Conservation (phyloP, 257 asterid genomes). For the Leonotis leonurus region DNA sequence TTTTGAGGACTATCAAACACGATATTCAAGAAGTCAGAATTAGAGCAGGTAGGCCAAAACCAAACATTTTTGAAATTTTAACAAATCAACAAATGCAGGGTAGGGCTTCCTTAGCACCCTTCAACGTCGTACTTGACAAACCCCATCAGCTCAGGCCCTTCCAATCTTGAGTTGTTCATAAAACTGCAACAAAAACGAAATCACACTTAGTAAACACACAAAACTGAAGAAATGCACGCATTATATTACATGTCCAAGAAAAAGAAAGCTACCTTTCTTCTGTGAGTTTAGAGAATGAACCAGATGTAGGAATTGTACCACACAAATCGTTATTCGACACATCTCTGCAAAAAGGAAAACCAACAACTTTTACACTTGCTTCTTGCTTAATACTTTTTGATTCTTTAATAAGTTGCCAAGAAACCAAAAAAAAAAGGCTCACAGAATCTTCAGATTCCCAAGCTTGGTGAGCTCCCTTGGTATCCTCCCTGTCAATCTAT, state of each 20-base stretch:
- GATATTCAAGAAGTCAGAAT: no score
- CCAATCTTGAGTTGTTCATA: constrained; percentile 46
- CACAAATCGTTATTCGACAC: constrained; percentile 56
- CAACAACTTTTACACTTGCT: no score
- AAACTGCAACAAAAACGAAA: constrained; percentile 28
- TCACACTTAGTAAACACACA: no score
- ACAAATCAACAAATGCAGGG: no score
- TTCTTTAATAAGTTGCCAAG: neutral
- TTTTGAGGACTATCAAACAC: no score
- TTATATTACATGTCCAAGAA: neutral
- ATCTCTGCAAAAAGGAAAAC: constrained; percentile 34
- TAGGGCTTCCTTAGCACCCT: constrained; percentile 33
- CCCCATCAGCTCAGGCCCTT: constrained; percentile 73
- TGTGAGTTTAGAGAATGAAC: constrained; percentile 50
- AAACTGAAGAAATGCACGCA: neutral
- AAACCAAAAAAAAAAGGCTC: constrained; percentile 1
- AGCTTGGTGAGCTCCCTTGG: constrained; percentile 57
- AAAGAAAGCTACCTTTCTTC: constrained; percentile 45
- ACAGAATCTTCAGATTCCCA: constrained; percentile 55
- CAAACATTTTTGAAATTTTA: no score
- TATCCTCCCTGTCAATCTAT: constrained; percentile 49
- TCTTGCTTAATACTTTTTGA: no score
- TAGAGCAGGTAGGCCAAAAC: no score
- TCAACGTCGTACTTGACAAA: constrained; percentile 47
- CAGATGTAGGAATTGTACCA: constrained; percentile 50